Conservation (phyloP, 129 eudicot genomes). For the Flaveria bidentis region DNA sequence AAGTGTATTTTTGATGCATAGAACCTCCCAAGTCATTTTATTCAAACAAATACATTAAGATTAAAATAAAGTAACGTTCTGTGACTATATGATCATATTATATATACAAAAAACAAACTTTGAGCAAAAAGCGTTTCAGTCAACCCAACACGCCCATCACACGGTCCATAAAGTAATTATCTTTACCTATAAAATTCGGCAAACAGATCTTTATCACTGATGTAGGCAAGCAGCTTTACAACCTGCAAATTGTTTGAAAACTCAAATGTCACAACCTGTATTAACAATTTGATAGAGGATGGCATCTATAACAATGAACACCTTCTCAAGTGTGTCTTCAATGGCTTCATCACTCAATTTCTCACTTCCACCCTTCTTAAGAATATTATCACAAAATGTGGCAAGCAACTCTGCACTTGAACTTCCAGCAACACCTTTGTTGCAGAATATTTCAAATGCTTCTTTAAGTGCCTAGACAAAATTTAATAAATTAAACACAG, state of each 20-base stretch:
- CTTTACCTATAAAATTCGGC: conserved; percentile 83
- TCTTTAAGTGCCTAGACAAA: conserved; percentile 81
- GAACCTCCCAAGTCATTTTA: background rate
- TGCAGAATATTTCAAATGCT: conserved; percentile 95
- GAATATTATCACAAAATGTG: conserved; percentile 88
- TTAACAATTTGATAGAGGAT: background rate
- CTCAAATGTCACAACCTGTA: background rate
- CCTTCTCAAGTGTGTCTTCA: conserved; percentile 95
- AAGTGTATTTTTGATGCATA: background rate
- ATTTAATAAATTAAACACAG: background rate
- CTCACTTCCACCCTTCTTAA: conserved; percentile 95
- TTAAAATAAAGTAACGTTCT: background rate
- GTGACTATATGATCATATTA: background rate
- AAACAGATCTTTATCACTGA: conserved; percentile 88
- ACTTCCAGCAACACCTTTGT: conserved; percentile 96
- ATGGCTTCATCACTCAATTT: conserved; percentile 92
- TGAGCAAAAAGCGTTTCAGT: background rate
- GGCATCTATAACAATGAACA: conserved; percentile 24
- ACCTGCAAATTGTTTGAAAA: conserved; percentile 48
- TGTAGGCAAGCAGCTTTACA: conserved; percentile 88
- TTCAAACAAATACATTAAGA: background rate
- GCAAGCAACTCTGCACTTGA: conserved; percentile 93
- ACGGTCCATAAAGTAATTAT: background rate
- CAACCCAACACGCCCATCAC: conserved; percentile 9
- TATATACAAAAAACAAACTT: background rate